These are phyloP conservation scores for Stagonosporopsis tanaceti DNA, from an alignment of 2,329 filamentous ascomycete species.

Conservation along the genomic window DNA sequence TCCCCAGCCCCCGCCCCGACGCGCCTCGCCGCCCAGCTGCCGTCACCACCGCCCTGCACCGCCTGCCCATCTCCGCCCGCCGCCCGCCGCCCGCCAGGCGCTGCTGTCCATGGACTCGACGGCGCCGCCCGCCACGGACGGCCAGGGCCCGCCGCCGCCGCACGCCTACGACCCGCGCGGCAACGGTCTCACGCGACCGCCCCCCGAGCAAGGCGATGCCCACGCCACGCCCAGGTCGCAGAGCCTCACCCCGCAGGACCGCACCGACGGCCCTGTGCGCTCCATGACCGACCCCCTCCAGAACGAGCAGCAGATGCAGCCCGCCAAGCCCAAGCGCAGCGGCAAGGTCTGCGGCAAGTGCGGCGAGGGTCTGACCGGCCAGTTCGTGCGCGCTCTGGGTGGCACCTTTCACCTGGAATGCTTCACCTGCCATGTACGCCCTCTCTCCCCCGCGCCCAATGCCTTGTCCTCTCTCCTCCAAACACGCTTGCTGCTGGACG, in stretches of 20 bases:
- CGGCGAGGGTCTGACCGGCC: conserved; percentile 83
- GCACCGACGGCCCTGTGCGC: conserved; percentile 31
- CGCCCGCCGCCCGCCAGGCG: conserved; percentile 15
- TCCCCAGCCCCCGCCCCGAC: too few species aligned
- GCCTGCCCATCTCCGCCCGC: neutral
- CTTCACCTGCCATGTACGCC: conserved; percentile 87
- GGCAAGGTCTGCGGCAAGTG: conserved; percentile 77
- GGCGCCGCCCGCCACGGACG: conserved; percentile 43
- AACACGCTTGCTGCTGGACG: too few species aligned
- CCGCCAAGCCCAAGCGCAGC: conserved; percentile 41
- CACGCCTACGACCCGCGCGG: conserved; percentile 42
- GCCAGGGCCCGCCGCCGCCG: conserved; percentile 37
- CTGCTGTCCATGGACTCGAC: too few species aligned
- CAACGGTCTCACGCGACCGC: conserved; percentile 43
- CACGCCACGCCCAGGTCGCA: conserved; percentile 19
- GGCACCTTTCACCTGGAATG: conserved; percentile 97
- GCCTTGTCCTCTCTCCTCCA: neutral
- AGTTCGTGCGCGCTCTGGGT: conserved; percentile 93
- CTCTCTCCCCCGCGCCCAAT: neutral
- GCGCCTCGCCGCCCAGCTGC: too few species aligned
- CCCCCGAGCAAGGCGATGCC: conserved; percentile 33
- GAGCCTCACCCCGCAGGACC: conserved; percentile 35
- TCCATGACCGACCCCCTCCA: conserved; percentile 43
- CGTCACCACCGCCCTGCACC: too few species aligned
- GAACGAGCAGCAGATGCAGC: conserved; percentile 26